Conservation (phyloP, 768 basidiomycete species). For the Trametes cingulata region DNA sequence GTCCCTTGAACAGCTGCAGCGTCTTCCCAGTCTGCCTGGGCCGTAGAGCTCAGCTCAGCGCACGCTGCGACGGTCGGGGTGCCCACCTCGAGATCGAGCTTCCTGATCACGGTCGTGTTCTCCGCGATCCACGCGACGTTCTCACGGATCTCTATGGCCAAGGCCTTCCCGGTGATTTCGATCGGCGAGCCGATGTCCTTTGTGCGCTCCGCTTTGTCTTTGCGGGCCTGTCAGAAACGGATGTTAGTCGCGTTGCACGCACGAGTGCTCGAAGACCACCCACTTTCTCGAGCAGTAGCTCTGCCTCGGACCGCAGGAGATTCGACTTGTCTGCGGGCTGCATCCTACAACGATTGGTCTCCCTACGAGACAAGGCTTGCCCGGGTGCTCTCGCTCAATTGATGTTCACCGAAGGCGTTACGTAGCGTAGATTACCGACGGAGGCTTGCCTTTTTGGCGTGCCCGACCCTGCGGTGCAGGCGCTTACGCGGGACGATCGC, state of each 20-base stretch:
- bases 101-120: conserved; percentile 72
- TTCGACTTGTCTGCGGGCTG: conserved; percentile 38
- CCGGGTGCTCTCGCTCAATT: conserved; percentile 9
- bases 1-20: conserved; percentile 59
- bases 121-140: conserved; percentile 86
- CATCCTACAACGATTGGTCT: conserved; percentile 21
- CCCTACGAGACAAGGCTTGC: not conserved
- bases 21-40: too few species aligned
- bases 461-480: conserved; percentile 4
- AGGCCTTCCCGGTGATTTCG: conserved; percentile 69
- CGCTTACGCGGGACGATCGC: conserved; percentile 8
- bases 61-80: not conserved
- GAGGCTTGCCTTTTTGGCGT: conserved; percentile 4
- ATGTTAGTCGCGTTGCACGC: conserved; percentile 5
- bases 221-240: conserved; percentile 57
- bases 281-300: conserved; percentile 63
- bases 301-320: conserved; percentile 72
- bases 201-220: conserved; percentile 67
- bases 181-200: conserved; percentile 81
- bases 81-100: conserved; percentile 74
- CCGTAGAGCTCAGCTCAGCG: conserved; percentile 3
- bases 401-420: not conserved
- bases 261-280: conserved; percentile 33
- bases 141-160: conserved; percentile 66
- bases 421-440: not conserved